These are phyloP conservation scores for Petunia axillaris DNA, from an alignment of 257 asterid species.

Conservation along the genomic window DNA sequence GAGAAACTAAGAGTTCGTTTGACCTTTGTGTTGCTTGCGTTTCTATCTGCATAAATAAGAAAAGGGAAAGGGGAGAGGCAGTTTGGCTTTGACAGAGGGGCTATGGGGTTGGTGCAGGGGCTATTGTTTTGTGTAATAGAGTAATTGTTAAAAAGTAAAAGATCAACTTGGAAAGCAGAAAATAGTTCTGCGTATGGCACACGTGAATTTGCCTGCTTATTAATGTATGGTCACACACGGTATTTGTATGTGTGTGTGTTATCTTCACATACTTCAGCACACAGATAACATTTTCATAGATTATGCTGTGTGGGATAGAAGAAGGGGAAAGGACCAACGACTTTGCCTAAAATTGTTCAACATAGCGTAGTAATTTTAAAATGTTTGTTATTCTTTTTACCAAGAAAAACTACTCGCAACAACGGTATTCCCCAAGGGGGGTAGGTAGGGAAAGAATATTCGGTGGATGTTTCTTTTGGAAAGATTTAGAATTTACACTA, in stretches of 20 bases:
- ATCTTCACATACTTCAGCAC: background rate
- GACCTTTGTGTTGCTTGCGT: background rate
- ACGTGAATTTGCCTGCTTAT: conserved; percentile 23
- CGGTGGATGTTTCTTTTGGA: no score
- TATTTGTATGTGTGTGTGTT: background rate
- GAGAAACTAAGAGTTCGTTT: conserved; percentile 6
- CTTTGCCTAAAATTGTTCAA: no score
- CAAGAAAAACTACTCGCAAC: no score
- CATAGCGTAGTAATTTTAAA: no score
- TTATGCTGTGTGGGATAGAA: no score
- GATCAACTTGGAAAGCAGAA: conserved; percentile 25
- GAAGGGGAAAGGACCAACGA: no score
- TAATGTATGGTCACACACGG: conserved; percentile 8
- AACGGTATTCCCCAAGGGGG: no score
- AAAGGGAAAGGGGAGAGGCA: background rate
- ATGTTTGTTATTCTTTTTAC: no score
- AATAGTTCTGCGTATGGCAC: conserved; percentile 17
- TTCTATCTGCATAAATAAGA: background rate
- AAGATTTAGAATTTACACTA: no score
- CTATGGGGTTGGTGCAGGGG: background rate
- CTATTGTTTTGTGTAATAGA: conserved; percentile 2
- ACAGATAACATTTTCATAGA: background rate
- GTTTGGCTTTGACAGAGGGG: background rate
- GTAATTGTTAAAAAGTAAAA: background rate
- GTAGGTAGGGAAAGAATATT: no score